Evolutionary conservation across 2,329 filamentous ascomycete genomes (phyloP).

Genomic region (Fusarium sp.): DNA sequence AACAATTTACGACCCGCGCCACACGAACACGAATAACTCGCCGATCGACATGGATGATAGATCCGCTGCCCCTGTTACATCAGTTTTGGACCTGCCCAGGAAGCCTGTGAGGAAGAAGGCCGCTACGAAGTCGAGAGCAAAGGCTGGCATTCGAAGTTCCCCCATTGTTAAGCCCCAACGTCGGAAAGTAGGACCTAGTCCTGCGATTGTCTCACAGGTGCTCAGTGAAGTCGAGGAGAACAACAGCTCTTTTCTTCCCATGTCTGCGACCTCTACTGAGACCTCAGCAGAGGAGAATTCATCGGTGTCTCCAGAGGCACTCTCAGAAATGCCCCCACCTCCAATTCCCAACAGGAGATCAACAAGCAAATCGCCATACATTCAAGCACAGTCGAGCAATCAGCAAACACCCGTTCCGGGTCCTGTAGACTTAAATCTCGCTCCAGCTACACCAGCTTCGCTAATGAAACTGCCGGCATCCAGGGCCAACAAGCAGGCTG

Average conservation of each 20-base stretch:
- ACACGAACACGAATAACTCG: conserved; percentile 59
- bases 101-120: conserved; percentile 63
- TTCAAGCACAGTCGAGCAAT: conserved; percentile 64
- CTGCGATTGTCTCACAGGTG: conserved; percentile 66
- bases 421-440: conserved; percentile 51
- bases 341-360: conserved; percentile 75
- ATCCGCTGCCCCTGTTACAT: conserved; percentile 49
- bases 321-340: conserved; percentile 75
- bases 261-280: conserved; percentile 59
- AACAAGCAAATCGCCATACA: conserved; percentile 74
- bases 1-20: conserved; percentile 41
- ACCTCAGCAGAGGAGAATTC: conserved; percentile 71
- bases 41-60: conserved; percentile 69
- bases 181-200: conserved; percentile 64
- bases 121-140: conserved; percentile 62
- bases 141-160: conserved; percentile 72
- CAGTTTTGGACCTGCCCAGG: conserved; percentile 62
- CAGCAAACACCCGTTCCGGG: conserved; percentile 41
- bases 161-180: conserved; percentile 77
- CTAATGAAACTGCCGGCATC: conserved; percentile 80
- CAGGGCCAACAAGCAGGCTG: conserved; percentile 59
- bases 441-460: conserved; percentile 77
- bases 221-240: conserved; percentile 64
- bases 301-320: conserved; percentile 72
- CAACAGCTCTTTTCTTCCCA: conserved; percentile 52